Evolutionary conservation across 1,284 basidiomycete genomes (phyloP), one percentile per base, ranked within the genome.

Genomic region (Leccinum solheimii): DNA sequence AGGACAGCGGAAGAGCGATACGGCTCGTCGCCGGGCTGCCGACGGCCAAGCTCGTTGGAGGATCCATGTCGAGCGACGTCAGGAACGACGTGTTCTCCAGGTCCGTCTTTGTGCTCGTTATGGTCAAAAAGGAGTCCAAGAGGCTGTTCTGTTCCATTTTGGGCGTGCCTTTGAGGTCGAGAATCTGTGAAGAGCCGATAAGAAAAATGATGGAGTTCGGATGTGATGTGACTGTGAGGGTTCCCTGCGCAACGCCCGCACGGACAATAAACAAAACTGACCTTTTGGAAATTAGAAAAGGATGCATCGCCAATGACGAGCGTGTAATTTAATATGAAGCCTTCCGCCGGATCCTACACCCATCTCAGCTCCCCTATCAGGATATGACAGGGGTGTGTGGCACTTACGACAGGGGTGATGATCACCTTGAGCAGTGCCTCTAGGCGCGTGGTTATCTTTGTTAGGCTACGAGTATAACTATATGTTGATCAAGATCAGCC

Each of bases 251-350:
- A 21, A 48, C 13, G 13, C 19, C 45, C 21, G n/a, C 43, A 45
- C 45, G 45, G 45, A 40, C 58, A 55, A 43, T 30, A 53, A 36
- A 38, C 26, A 21, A 34, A 14, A 34, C 78, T 5, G 43, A 92
- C 94, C 85, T 99, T 99, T 81, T 99, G 97, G 79, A 98, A 98
- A 76, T 98, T 97, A 27, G 90, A 91, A 75, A 95, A 95, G 1
- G 93, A 95, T 14, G 90, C 88, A 76, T 97, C 95, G 23, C 93
- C 94, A 63, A 98, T 92, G 58, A 97, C 82, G 26, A 97, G 82
- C 11, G 93, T 94, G 71, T 98, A 97, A 71, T 97, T 97, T 60
- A 95, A 82, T 61, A 98, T 94, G 72, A 98, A 98, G 3, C 91
- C 94, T 75, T 95, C 92, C 0, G 91, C 79, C n/a, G 95, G 93